These are phyloP conservation scores for Mariannaea elegans DNA, from an alignment of 2,329 filamentous ascomycete genomes.

Conservation along the genomic window DNA sequence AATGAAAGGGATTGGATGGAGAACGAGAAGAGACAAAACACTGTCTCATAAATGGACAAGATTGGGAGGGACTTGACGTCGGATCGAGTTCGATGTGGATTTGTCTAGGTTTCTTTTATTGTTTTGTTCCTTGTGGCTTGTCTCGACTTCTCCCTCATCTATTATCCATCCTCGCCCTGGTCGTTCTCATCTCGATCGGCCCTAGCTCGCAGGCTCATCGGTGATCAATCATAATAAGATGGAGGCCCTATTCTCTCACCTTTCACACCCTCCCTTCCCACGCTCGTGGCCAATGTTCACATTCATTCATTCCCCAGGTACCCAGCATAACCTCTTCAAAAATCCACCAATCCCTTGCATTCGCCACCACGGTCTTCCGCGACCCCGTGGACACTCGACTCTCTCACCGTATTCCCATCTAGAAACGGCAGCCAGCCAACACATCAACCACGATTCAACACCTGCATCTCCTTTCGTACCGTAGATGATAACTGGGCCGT, in stretches of 20 bases:
- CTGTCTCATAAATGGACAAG: not conserved
- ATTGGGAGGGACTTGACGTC: slow-evolving; percentile 3
- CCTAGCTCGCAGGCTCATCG: slow-evolving; percentile 1
- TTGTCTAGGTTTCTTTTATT: slow-evolving; percentile 14
- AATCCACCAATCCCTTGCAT: no score
- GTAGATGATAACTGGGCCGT: slow-evolving; percentile 12
- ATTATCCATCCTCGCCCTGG: not conserved
- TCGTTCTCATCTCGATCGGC: slow-evolving; percentile 7
- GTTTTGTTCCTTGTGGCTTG: slow-evolving; percentile 3
- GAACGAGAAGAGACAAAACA: slow-evolving; percentile 4
- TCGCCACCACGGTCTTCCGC: no score
- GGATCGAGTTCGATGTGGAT: slow-evolving; percentile 10
- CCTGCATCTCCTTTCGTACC: not conserved
- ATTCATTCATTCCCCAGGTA: no score
- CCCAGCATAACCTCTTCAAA: no score
- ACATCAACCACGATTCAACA: not conserved
- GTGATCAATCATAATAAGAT: not conserved
- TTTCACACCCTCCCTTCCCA: no score
- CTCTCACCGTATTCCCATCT: no score
- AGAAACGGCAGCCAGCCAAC: no score
- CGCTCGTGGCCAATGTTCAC: no score
- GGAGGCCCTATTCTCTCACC: no score
- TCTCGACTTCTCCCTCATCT: not conserved
- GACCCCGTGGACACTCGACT: no score
- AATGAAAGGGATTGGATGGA: slow-evolving; percentile 4